phyloP scores from a whole-genome alignment of 1,284 basidiomycete species.

The Macrocybe sp. region DNA sequence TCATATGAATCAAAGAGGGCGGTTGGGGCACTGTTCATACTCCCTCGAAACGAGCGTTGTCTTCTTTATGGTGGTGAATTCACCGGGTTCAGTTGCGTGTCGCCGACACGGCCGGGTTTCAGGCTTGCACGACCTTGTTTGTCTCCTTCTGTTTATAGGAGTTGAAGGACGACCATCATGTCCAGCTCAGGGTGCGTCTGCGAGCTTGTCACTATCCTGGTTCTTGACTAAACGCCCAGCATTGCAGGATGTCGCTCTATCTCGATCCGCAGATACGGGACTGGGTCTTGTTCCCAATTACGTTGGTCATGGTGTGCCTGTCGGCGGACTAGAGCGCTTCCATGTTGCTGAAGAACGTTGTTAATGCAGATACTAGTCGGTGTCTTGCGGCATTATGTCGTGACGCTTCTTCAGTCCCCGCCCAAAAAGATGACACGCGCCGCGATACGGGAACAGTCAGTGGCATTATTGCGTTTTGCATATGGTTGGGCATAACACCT shows the following conservation, averaged over 20 bases:
- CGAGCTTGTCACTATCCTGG: not conserved
- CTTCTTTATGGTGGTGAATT: slow-evolving; percentile 15
- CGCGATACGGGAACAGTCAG: slow-evolving; percentile 92
- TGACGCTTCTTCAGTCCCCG: slow-evolving; percentile 77
- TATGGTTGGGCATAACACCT: slow-evolving; percentile 6
- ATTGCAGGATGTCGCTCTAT: slow-evolving; percentile 67
- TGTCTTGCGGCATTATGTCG: slow-evolving; percentile 90
- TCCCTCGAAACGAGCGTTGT: slow-evolving; percentile 1
- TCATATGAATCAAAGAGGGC: slow-evolving; percentile 80
- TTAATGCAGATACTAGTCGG: slow-evolving; percentile 82
- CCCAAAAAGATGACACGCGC: slow-evolving; percentile 80
- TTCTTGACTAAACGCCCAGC: too few species aligned
- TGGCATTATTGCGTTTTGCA: slow-evolving; percentile 17
- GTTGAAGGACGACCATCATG: slow-evolving; percentile 26
- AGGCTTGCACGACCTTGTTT: too few species aligned
- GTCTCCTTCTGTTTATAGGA: too few species aligned
- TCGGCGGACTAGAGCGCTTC: slow-evolving; percentile 10
- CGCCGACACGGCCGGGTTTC: not conserved
- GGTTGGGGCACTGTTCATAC: slow-evolving; percentile 77
- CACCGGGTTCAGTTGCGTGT: slow-evolving; percentile 17
- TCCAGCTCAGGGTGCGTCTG: slow-evolving; percentile 34
- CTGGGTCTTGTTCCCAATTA: slow-evolving; percentile 96
- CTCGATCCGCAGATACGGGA: slow-evolving; percentile 92
- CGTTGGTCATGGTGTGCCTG: slow-evolving; percentile 84
- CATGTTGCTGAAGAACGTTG: slow-evolving; percentile 4